Evolutionary conservation across 352 stramenopile species (phyloP), one percentile per base, ranked within the genome.

Genomic region (Globisporangium spinosum): DNA sequence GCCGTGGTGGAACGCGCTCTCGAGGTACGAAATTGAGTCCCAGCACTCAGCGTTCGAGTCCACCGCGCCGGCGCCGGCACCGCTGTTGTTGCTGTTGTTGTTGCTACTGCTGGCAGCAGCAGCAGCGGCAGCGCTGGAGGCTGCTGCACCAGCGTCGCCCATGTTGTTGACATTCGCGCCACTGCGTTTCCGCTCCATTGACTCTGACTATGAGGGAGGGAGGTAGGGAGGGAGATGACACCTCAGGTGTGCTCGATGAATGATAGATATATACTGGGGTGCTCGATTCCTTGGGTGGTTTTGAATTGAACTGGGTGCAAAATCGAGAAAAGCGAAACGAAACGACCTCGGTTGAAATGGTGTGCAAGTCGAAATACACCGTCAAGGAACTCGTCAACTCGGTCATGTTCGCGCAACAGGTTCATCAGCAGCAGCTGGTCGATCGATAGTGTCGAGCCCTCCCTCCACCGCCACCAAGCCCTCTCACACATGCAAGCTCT

Each of bases 11-110:
- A 94, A 94, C 23, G 82, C 78, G 57, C 82, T 89, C 71, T 95
- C 85, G 15, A 93, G 71, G 45, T 91, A 88, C 58, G 85, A 91
- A 57, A 94, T 82, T 35, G 87, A 93, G 71, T 93, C 83, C 82
- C 80, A 90, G 64, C 77, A 92, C 71, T 89, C 82, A 54, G 71
- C 71, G 58, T 74, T 79, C 38, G 13, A 13, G 49, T 73, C 70
- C 54, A 76, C 67, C 10, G 58, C 57, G 20, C 43, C 47, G 4
- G 38, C 38, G 38, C 34, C 47, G 4, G 38, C 38, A 23, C 34
- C 47, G n/a, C 29, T 25, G 23, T 22, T 57, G 38, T 9, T 62
- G 7, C 1, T 43, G 27, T 20, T 56, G 20, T 7, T 68, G 60
- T 17, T 56, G 25, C 29, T 59, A 13, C 49, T 35, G 9, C 22